Evolutionary conservation across 2,329 filamentous ascomycete genomes (phyloP).

Genomic region (Pseudopithomyces maydicus): DNA sequence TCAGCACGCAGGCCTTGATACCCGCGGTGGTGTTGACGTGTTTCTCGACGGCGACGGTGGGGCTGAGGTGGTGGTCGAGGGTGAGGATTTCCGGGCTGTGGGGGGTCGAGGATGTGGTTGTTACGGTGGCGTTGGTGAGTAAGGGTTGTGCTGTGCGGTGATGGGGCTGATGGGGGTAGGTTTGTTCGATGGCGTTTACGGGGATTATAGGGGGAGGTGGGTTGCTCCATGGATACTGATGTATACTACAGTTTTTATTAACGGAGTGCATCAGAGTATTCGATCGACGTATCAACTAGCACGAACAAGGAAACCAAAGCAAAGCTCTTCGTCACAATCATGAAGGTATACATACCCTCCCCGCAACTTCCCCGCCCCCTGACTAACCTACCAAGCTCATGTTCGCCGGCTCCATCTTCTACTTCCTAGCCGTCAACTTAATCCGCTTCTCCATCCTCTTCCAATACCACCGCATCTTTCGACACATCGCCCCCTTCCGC

Average conservation of each 20-base stretch:
- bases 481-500: conserved; percentile 8
- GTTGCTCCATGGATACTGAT: background rate
- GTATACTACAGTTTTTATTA: background rate
- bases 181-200: conserved; percentile 33
- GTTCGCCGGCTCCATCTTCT: conserved; percentile 36
- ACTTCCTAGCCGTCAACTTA: conserved; percentile 37
- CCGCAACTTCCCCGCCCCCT: background rate
- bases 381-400: conserved; percentile 28
- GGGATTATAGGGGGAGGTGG: conserved; percentile 30
- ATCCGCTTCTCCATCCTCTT: conserved; percentile 39
- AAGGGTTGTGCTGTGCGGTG: background rate
- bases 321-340: conserved; percentile 16
- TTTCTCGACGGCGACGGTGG: conserved; percentile 28
- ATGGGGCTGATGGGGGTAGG: conserved; percentile 14
- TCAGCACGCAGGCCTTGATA: conserved; percentile 28
- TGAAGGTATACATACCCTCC: conserved; percentile 23
- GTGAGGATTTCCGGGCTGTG: conserved; percentile 16
- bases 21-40: conserved; percentile 30
- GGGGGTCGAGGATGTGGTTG: conserved; percentile 33
- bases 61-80: conserved; percentile 36
- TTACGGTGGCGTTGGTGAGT: conserved; percentile 21
- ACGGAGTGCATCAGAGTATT: conserved; percentile 10
- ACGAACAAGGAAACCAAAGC: background rate
- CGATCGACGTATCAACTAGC: background rate
- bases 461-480: conserved; percentile 39